phyloP scores from a whole-genome alignment of 768 basidiomycete species.

The Leccinum truebloodii region DNA sequence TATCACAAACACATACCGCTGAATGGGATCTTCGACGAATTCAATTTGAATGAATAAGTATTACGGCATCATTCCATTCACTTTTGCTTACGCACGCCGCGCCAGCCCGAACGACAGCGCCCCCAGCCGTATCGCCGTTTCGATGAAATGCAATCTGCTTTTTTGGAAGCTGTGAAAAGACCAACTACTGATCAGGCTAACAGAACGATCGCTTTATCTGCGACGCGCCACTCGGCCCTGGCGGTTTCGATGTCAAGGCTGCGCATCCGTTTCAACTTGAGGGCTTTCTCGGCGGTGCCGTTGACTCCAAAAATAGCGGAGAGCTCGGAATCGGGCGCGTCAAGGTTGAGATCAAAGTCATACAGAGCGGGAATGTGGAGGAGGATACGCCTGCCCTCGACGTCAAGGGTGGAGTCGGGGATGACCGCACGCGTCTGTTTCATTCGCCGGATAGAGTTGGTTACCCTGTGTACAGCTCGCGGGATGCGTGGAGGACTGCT shows the following conservation, averaged over 20 bases:
- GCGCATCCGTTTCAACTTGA: conserved; percentile 58
- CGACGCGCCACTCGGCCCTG: conserved; percentile 67
- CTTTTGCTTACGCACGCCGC: conserved; percentile 1
- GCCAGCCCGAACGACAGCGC: background rate
- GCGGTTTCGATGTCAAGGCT: conserved; percentile 63
- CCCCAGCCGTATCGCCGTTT: conserved; percentile 7
- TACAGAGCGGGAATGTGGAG: conserved; percentile 50
- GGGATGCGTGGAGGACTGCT: conserved; percentile 28
- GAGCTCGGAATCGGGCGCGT: conserved; percentile 56
- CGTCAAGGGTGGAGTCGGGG: conserved; percentile 53
- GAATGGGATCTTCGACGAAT: background rate
- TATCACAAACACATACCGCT: background rate
- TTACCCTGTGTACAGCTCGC: conserved; percentile 11
- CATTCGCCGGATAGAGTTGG: background rate
- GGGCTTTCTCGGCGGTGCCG: conserved; percentile 27
- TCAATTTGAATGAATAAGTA: background rate
- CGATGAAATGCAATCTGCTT: background rate
- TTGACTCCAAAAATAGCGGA: conserved; percentile 24
- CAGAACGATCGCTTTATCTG: conserved; percentile 50
- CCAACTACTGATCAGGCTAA: conserved; percentile 32
- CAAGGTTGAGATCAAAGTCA: conserved; percentile 58
- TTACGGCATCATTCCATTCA: conserved; percentile 3
- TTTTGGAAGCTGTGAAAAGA: conserved; percentile 3
- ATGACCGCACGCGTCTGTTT: conserved; percentile 46
- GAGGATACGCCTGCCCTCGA: conserved; percentile 62